Evolutionary conservation across 495 filamentous ascomycete genomes (phyloP), one percentile per base, ranked within the genome.

Genomic region (Lophiostoma macrostomum): DNA sequence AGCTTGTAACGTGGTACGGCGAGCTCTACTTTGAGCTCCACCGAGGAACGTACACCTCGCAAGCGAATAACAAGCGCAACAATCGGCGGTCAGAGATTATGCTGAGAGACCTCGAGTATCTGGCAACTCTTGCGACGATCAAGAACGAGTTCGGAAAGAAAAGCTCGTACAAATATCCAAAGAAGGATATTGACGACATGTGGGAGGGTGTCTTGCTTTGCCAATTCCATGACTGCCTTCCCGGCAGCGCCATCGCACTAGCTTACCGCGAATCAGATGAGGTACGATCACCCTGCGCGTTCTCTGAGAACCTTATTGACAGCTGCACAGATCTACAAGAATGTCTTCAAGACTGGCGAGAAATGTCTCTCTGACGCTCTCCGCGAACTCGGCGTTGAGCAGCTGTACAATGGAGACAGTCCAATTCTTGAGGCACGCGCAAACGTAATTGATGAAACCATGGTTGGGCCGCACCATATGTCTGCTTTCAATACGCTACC

Each of bases 11-110:
- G 0, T 98, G 93, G 93, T 96, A 95, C 64, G 93, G 93, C 23
- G 93, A 98, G 73, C 80, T 98, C 18, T 98, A 98, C 68, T 91
- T 98, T 62, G 93, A 98, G 70, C 78, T 97, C 20, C 93, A 98
- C 65, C 85, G 93, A 43, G 93, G 93, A 42, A 95, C 90, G 6
- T 97, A 97, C 71, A 98, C 93, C 1, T 95, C 91, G 0, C 93
- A 98, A 66, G 86, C 90, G 35, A 95, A 96, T 69, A 98, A 95
- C 72, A 98, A 98, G 70, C 80, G 81, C 47, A 91, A 91, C 71
- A 98, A 98, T 65, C 80, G 93, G 43, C 85, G 82, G 60, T 75
- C 89, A 0, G 93, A 98, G 67, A 80, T 85, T 40, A 67, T 95
- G 70, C 74, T 98, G 34, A 85, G 88, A 23, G 87, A 95, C 55